phyloP scores from a whole-genome alignment of 2,329 filamentous ascomycete species.

The Paecilomyces formosus region DNA sequence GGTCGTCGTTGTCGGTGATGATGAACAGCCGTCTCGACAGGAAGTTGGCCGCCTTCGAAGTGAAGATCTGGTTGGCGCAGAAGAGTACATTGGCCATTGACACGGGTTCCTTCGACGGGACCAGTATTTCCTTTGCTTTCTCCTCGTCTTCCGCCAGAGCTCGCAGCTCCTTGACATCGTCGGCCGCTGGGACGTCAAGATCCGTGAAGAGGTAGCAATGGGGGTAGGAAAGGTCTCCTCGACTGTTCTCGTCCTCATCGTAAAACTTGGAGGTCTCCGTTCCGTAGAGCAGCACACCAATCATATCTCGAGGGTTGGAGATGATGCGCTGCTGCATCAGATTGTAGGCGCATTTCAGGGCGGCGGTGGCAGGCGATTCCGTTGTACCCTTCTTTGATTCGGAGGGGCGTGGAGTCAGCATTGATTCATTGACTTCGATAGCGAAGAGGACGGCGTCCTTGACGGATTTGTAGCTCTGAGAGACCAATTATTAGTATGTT shows the following conservation, averaged over 20 bases:
- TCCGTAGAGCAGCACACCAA: constrained; percentile 87
- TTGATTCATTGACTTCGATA: constrained; percentile 83
- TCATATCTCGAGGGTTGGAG: constrained; percentile 92
- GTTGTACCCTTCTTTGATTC: constrained; percentile 68
- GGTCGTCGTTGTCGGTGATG: constrained; percentile 88
- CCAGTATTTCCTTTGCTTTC: constrained; percentile 60
- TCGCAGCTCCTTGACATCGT: constrained; percentile 75
- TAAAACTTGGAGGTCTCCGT: constrained; percentile 78
- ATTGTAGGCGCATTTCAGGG: constrained; percentile 87
- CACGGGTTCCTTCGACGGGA: constrained; percentile 60
- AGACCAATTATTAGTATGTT: neutral
- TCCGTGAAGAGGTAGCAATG: constrained; percentile 90
- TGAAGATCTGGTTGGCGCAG: constrained; percentile 94
- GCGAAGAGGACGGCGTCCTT: constrained; percentile 99
- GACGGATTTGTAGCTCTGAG: constrained; percentile 75
- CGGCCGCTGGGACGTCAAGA: constrained; percentile 76
- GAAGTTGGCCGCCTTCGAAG: constrained; percentile 89
- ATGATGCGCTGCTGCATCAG: constrained; percentile 99
- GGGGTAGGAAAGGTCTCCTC: constrained; percentile 62
- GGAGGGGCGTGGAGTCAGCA: constrained; percentile 63
- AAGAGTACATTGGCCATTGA: constrained; percentile 88
- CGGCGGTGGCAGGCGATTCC: constrained; percentile 72
- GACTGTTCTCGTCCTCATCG: constrained; percentile 52
- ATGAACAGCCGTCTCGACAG: constrained; percentile 88
- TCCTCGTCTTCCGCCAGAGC: constrained; percentile 71